These are phyloP conservation scores for Lentinus tigrinus DNA, from an alignment of 768 basidiomycete species.

Conservation along the genomic window DNA sequence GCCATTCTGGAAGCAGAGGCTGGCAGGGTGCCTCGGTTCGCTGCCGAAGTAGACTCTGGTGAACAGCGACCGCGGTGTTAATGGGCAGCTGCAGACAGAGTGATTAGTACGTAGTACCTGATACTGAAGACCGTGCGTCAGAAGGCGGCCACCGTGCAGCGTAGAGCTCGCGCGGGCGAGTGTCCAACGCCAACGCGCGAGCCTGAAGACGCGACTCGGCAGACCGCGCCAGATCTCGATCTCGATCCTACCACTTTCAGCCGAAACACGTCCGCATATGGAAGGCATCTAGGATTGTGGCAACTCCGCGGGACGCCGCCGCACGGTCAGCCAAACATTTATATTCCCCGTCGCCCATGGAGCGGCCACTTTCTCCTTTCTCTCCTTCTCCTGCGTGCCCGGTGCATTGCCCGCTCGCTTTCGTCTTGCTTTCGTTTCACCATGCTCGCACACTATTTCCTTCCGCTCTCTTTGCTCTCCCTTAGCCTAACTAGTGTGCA, in stretches of 20 bases:
- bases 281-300: conserved; percentile 10
- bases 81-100: neutral
- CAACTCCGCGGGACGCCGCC: neutral
- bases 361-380: neutral
- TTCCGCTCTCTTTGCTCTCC: neutral
- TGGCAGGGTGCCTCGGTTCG: conserved; percentile 10
- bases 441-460: neutral
- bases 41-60: neutral
- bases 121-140: neutral
- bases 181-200: too few species aligned
- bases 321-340: neutral
- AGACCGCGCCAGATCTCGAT: neutral
- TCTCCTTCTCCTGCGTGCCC: neutral
- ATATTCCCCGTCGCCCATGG: neutral
- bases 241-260: neutral
- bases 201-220: too few species aligned
- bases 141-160: too few species aligned
- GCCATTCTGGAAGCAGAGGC: neutral
- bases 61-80: neutral
- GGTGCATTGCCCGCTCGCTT: neutral
- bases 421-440: neutral
- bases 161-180: too few species aligned
- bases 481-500: neutral
- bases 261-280: neutral
- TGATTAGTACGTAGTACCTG: neutral